A percentile compares a stretch with the other conserved stretches of the same genome.
phyloP scores from a whole-genome alignment of 2,329 filamentous ascomycete species.

The Alternaria panax region DNA sequence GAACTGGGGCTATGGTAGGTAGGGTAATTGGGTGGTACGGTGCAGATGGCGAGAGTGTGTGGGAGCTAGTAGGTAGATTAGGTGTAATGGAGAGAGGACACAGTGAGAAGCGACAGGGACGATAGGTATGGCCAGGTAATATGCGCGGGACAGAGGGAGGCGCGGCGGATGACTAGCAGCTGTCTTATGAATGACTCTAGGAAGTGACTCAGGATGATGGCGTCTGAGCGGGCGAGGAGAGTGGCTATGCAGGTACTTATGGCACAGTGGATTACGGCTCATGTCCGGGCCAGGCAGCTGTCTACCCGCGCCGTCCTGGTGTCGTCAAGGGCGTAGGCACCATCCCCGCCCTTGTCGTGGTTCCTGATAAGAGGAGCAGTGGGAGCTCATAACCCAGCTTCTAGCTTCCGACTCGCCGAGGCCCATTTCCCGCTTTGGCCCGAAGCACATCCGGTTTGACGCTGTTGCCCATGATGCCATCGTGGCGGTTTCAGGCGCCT shows the following conservation, averaged over 20 bases:
- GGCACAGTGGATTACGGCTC: slow-evolving; percentile 21
- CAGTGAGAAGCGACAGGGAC: slow-evolving; percentile 14
- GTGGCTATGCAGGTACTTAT: slow-evolving; percentile 41
- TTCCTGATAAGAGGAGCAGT: slow-evolving; percentile 37
- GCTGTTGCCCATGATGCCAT: slow-evolving; percentile 39
- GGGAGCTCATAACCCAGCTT: slow-evolving; percentile 29
- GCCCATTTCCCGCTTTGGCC: slow-evolving; percentile 30
- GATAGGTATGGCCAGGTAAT: slow-evolving; percentile 30
- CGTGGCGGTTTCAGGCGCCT: slow-evolving; percentile 44
- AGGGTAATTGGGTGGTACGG: background rate
- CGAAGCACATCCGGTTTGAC: slow-evolving; percentile 37
- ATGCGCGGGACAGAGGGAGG: slow-evolving; percentile 34
- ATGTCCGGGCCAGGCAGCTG: slow-evolving; percentile 31
- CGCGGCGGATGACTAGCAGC: slow-evolving; percentile 39
- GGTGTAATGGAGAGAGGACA: slow-evolving; percentile 19
- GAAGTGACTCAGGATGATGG: slow-evolving; percentile 42
- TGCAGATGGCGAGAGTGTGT: background rate
- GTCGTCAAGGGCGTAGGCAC: slow-evolving; percentile 35
- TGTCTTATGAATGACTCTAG: slow-evolving; percentile 47
- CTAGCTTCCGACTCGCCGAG: slow-evolving; percentile 42
- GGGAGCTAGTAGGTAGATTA: slow-evolving; percentile 25
- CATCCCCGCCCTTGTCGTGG: slow-evolving; percentile 31
- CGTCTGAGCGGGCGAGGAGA: slow-evolving; percentile 27
- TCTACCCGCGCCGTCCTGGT: slow-evolving; percentile 34
- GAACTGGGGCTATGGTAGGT: slow-evolving; percentile 6